Evolutionary conservation across 2,329 filamentous ascomycete genomes (phyloP), one percentile per base, ranked within the genome.

Genomic region (Aureobasidium sp.): DNA sequence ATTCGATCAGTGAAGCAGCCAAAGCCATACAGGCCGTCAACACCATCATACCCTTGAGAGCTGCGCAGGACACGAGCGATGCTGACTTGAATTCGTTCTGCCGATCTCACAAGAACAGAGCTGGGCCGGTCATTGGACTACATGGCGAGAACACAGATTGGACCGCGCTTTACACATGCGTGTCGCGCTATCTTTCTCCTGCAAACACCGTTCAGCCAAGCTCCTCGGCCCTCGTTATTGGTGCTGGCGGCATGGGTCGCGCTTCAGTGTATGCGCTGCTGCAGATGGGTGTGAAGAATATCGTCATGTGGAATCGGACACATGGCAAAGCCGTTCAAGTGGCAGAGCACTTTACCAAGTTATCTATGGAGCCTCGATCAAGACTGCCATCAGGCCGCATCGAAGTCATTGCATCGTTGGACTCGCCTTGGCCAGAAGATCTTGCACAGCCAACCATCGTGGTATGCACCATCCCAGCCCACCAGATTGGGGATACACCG

Each of bases 91-190:
- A 34, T 80, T 85, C 48, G 3, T 9, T 20, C 17, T 45, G 53
- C 14, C 27, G 39, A 17, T 45, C n/a, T 2, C 15, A 31, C 20
- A 81, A 86, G 63, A 87, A 87, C 65, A 80, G 84, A 47, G 81
- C 85, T 1, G 88, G 88, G 0, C 82, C 85, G 0, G 83, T 90
- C 7, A 82, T 83, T 64, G 87, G 86, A 0, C 77, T 91, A 0
- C 89, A 90, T 65, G 89, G 88, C 1, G 88, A 91, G 63, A 92
- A 92, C 64, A 91, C 88, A 0, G 89, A 92, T 71, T 92, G 89
- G 86, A 87, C 91, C 37, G 89, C 89, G 5, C 89, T 92, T 45
- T 79, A 87, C 59, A 87, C 87, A 3, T 91, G 87, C 69, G 83
- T 92, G 45, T 82, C 86, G 6, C 81, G 87, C 36, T 88, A 88